Evolutionary conservation across 768 basidiomycete species (phyloP).

Genomic region (Amanita pallidorosea): DNA sequence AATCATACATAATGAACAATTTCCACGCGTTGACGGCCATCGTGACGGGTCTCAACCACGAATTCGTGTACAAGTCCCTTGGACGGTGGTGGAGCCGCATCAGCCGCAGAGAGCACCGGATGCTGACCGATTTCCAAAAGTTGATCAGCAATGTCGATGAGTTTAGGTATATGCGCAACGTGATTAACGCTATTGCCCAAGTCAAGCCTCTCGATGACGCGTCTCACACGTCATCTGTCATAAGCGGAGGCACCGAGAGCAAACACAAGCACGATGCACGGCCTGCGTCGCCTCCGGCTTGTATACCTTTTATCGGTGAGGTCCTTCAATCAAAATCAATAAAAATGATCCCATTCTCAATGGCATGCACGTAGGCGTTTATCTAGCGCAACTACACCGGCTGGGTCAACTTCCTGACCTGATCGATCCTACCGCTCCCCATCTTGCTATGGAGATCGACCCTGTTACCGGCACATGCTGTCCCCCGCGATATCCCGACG

Average conservation of each 20-base stretch:
- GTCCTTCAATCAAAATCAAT: not conserved
- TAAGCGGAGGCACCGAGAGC: constrained; percentile 32
- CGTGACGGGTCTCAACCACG: constrained; percentile 61
- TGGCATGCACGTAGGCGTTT: constrained; percentile 45
- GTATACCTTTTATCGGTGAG: constrained; percentile 79
- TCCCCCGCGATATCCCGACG: constrained; percentile 64
- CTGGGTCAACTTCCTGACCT: constrained; percentile 64
- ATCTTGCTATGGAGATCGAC: constrained; percentile 56
- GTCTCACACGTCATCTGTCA: constrained; percentile 43
- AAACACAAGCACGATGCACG: constrained; percentile 28
- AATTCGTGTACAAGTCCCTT: constrained; percentile 59
- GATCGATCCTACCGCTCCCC: constrained; percentile 75
- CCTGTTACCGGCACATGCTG: constrained; percentile 52
- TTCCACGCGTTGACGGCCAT: constrained; percentile 75
- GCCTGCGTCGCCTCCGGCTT: constrained; percentile 35
- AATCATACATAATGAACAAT: constrained; percentile 69
- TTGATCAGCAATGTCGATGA: constrained; percentile 57
- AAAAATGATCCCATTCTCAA: not conserved
- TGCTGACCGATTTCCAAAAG: constrained; percentile 60
- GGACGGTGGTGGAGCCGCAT: constrained; percentile 54
- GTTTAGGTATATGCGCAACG: constrained; percentile 65
- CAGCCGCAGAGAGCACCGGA: constrained; percentile 58
- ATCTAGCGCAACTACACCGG: constrained; percentile 60
- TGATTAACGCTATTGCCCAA: constrained; percentile 54
- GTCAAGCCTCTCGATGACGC: constrained; percentile 47